Conservation (phyloP, 345 rosid genomes). For the Eucalyptus camaldulensis region DNA sequence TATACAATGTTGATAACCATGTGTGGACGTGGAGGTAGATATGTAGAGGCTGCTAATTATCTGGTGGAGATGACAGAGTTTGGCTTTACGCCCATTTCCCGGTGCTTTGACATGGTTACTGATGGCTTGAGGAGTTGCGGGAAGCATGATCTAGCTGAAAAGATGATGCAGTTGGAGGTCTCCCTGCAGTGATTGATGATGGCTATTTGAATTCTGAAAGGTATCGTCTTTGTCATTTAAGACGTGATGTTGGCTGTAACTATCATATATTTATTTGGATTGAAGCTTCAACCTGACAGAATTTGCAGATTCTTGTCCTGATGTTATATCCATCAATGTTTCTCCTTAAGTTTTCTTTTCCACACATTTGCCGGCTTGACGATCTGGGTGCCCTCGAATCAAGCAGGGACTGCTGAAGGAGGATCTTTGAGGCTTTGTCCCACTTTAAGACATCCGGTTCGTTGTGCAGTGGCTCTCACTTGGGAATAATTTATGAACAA, state of each 20-base stretch:
- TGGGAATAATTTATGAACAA: not conserved
- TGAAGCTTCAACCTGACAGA: not conserved
- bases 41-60: conserved; percentile 71
- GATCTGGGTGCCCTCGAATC: not conserved
- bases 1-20: conserved; percentile 86
- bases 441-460: not conserved
- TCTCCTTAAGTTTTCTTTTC: not conserved
- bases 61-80: conserved; percentile 86
- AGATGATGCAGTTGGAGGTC: conserved; percentile 69
- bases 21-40: conserved; percentile 88
- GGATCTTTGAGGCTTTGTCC: not conserved
- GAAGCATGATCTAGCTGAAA: conserved; percentile 78
- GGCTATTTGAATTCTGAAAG: not conserved
- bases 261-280: not conserved
- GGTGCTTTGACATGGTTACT: conserved; percentile 86
- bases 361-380: not conserved
- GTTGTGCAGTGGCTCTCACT: not conserved
- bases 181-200: conserved; percentile 33
- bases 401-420: not conserved
- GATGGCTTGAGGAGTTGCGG: conserved; percentile 86
- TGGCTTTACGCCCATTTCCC: conserved; percentile 68
- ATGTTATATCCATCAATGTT: not conserved
- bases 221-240: not conserved
- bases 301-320: not conserved
- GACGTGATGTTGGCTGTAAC: not conserved